Percentiles rank a stretch among this genome's conserved stretches.
Conservation (phyloP, 352 stramenopile genomes). For the Globisporangium carolinianum region DNA sequence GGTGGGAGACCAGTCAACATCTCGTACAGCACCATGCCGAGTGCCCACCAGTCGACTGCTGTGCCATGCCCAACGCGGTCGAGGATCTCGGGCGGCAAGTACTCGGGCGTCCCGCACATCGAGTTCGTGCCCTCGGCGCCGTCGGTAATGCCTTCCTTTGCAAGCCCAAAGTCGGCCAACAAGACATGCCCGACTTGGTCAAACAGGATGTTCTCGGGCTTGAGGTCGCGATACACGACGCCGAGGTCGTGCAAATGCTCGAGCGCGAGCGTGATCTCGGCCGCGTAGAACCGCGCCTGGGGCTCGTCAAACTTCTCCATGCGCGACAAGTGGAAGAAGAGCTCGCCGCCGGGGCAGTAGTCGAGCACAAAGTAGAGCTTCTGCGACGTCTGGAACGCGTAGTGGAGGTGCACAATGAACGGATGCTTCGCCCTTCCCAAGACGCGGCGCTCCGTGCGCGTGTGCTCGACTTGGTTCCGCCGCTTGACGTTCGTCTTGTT, state of each 20-base stretch:
- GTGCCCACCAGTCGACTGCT: slow-evolving; percentile 90
- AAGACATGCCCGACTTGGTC: slow-evolving; percentile 67
- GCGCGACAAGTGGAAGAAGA: slow-evolving; percentile 87
- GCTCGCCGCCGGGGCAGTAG: slow-evolving; percentile 87
- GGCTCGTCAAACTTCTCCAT: slow-evolving; percentile 86
- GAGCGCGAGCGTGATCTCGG: slow-evolving; percentile 87
- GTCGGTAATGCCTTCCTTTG: slow-evolving; percentile 83
- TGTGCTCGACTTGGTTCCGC: slow-evolving; percentile 83
- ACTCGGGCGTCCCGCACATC: slow-evolving; percentile 90
- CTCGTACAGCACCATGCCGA: slow-evolving; percentile 91
- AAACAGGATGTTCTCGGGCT: slow-evolving; percentile 87
- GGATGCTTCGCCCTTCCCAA: slow-evolving; percentile 85
- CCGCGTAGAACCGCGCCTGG: slow-evolving; percentile 89
- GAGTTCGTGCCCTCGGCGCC: slow-evolving; percentile 81
- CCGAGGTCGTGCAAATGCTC: slow-evolving; percentile 85
- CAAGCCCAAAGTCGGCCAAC: slow-evolving; percentile 83
- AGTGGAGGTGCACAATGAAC: slow-evolving; percentile 89
- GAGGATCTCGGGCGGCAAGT: slow-evolving; percentile 90
- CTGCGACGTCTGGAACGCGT: slow-evolving; percentile 87
- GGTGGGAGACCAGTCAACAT: slow-evolving; percentile 90
- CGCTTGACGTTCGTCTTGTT: slow-evolving; percentile 89
- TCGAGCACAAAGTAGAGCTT: slow-evolving; percentile 91
- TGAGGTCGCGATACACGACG: slow-evolving; percentile 86
- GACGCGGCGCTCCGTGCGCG: slow-evolving; percentile 76
- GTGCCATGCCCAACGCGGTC: slow-evolving; percentile 86